Conservation (phyloP, 2,329 filamentous ascomycete genomes). For the Delphinella strobiligena region DNA sequence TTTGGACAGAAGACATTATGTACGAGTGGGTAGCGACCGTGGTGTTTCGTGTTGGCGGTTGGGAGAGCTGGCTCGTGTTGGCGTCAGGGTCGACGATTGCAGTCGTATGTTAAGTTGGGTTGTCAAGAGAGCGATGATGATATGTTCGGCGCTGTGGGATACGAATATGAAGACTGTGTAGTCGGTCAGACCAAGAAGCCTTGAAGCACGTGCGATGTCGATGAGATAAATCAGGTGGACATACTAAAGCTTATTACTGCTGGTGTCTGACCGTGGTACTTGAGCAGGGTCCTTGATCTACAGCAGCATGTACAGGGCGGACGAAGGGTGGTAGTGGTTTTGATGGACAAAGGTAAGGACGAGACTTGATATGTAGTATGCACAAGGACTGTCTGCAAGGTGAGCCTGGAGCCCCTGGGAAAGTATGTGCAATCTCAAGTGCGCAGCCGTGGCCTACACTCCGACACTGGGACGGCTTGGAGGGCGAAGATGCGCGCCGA, state of each 20-base stretch:
- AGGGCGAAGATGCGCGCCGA: conserved; percentile 1
- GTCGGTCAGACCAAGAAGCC: too few relatives aligned
- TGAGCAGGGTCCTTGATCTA: neutral
- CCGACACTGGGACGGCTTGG: neutral
- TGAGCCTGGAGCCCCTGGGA: neutral
- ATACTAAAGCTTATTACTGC: too few relatives aligned
- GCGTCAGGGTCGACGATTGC: neutral
- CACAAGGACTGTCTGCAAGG: conserved; percentile 8
- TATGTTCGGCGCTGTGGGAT: too few relatives aligned
- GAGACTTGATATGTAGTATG: conserved; percentile 5
- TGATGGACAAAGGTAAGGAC: neutral
- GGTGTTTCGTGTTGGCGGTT: neutral
- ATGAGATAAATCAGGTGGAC: too few relatives aligned
- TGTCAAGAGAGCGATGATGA: neutral
- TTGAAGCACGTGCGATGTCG: too few relatives aligned
- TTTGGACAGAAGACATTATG: neutral
- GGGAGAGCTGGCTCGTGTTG: neutral
- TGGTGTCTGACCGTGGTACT: too few relatives aligned
- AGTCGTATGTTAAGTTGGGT: neutral
- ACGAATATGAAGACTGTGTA: too few relatives aligned
- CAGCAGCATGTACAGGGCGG: conserved; percentile 3
- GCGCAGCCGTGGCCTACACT: neutral
- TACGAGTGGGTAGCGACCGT: neutral
- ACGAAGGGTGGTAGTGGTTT: neutral
- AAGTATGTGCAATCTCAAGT: conserved; percentile 10